Evolutionary conservation across 371 early-diverging fungal species (phyloP).

Genomic region (Apophysomyces trapeziformis): DNA sequence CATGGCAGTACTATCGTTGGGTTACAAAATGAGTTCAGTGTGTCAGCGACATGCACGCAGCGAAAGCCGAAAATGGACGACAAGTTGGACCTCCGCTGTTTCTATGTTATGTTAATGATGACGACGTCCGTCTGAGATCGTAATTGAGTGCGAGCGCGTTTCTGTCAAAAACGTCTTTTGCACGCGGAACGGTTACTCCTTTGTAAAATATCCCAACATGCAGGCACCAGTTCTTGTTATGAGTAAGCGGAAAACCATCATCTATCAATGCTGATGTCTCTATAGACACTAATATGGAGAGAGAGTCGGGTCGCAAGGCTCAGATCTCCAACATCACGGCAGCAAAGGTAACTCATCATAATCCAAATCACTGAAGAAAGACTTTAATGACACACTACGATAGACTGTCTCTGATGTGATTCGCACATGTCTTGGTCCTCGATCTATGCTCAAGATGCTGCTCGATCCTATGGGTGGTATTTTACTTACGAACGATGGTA

Average conservation of each 20-base stretch:
- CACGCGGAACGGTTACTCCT: slow-evolving; percentile 2
- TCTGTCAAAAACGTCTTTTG: slow-evolving; percentile 2
- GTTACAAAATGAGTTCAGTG: too few relatives aligned
- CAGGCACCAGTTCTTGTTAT: slow-evolving; percentile 75
- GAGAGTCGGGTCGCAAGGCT: slow-evolving; percentile 96
- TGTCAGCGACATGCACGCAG: too few relatives aligned
- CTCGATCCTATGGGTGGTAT: slow-evolving; percentile 99
- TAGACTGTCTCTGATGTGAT: slow-evolving; percentile 98
- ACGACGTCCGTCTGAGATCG: too few relatives aligned
- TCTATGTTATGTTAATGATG: too few relatives aligned
- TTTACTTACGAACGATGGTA: slow-evolving; percentile 99
- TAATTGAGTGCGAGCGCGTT: too few relatives aligned
- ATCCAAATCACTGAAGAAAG: slow-evolving; percentile 5
- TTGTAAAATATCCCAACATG: slow-evolving; percentile 38
- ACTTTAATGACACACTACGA: slow-evolving; percentile 8
- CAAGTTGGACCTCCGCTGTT: too few relatives aligned
- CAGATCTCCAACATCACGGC: slow-evolving; percentile 97
- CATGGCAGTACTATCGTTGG: too few relatives aligned
- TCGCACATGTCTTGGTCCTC: slow-evolving; percentile 99
- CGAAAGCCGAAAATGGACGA: background rate
- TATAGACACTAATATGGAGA: slow-evolving; percentile 90
- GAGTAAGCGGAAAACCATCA: slow-evolving; percentile 54
- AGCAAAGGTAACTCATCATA: slow-evolving; percentile 76
- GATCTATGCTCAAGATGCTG: slow-evolving; percentile 99
- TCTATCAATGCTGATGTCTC: slow-evolving; percentile 16